Evolutionary conservation across 2,329 filamentous ascomycete species (phyloP).

Genomic region (Colletotrichum liaoningense): DNA sequence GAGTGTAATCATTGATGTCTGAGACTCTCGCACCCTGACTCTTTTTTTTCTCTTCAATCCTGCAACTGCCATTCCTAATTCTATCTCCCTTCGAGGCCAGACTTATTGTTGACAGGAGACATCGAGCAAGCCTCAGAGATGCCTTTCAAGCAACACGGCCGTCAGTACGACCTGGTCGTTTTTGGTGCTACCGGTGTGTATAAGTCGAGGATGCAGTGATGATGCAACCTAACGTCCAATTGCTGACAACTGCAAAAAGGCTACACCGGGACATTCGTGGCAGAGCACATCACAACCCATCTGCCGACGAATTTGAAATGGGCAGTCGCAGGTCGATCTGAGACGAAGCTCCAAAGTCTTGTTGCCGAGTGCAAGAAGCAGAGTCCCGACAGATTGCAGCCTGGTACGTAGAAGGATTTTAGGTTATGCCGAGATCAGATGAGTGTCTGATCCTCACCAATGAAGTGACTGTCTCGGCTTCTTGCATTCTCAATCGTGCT

Average conservation of each 20-base stretch:
- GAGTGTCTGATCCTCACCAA: not conserved
- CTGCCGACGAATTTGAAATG: constrained; percentile 84
- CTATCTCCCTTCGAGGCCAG: not conserved
- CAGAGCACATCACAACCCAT: constrained; percentile 78
- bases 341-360: constrained; percentile 77
- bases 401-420: constrained; percentile 63
- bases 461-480: not conserved
- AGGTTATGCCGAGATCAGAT: constrained; percentile 9
- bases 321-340: constrained; percentile 88
- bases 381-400: constrained; percentile 76
- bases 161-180: constrained; percentile 68
- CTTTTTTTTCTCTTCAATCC: not conserved
- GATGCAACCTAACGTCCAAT: not conserved
- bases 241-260: constrained; percentile 58
- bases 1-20: constrained; percentile 2
- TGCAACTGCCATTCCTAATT: not conserved
- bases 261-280: constrained; percentile 84
- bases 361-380: constrained; percentile 73
- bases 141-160: constrained; percentile 60
- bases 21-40: constrained; percentile 14
- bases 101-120: not conserved
- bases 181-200: constrained; percentile 67
- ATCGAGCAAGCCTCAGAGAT: constrained; percentile 44
- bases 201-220: not conserved
- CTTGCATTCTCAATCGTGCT: not conserved